A percentile compares a stretch with the other conserved stretches of the same genome.
Conservation (phyloP, 225 moss, liverwort and hornwort species). For the Marchantia polymorpha region DNA sequence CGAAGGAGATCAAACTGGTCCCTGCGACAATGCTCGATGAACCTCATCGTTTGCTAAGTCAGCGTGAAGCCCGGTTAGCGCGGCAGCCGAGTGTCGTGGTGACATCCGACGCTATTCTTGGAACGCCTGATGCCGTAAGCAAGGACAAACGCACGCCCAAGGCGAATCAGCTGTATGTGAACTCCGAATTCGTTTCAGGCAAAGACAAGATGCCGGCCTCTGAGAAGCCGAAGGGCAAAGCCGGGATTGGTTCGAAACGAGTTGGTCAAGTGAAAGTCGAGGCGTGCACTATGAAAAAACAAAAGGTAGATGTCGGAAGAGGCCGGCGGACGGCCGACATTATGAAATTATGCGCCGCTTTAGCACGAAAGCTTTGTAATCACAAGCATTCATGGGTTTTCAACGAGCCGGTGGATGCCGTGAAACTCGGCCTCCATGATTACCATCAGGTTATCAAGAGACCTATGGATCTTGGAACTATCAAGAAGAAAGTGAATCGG, state of each 20-base stretch:
- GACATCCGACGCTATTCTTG: slow-evolving; percentile 44
- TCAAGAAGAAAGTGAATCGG: slow-evolving; percentile 53
- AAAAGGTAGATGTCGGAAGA: slow-evolving; percentile 54
- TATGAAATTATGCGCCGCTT: slow-evolving; percentile 59
- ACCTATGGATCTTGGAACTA: slow-evolving; percentile 80
- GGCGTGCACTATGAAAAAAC: slow-evolving; percentile 46
- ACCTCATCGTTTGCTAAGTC: slow-evolving; percentile 45
- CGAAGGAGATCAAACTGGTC: slow-evolving; percentile 54
- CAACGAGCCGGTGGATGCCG: slow-evolving; percentile 77
- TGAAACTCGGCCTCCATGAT: slow-evolving; percentile 72
- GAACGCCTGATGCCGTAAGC: slow-evolving; percentile 51
- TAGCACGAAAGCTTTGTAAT: slow-evolving; percentile 51
- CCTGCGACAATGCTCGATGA: slow-evolving; percentile 62
- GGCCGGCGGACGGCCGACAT: slow-evolving; percentile 49
- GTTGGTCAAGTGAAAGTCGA: slow-evolving; percentile 40
- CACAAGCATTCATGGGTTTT: slow-evolving; percentile 87
- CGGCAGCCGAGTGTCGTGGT: slow-evolving; percentile 61
- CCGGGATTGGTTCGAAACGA: slow-evolving; percentile 27
- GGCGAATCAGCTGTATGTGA: slow-evolving; percentile 60
- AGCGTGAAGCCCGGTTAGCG: slow-evolving; percentile 51
- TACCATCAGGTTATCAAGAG: slow-evolving; percentile 64
- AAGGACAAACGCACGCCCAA: slow-evolving; percentile 72
- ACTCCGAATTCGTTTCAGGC: slow-evolving; percentile 69
- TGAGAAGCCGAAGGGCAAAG: slow-evolving; percentile 55
- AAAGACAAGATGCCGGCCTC: slow-evolving; percentile 71